A percentile compares a stretch with the other conserved stretches of the same genome.
Conservation (phyloP, 2,329 filamentous ascomycete genomes). For the Phyllosticta paracitricarpa region DNA sequence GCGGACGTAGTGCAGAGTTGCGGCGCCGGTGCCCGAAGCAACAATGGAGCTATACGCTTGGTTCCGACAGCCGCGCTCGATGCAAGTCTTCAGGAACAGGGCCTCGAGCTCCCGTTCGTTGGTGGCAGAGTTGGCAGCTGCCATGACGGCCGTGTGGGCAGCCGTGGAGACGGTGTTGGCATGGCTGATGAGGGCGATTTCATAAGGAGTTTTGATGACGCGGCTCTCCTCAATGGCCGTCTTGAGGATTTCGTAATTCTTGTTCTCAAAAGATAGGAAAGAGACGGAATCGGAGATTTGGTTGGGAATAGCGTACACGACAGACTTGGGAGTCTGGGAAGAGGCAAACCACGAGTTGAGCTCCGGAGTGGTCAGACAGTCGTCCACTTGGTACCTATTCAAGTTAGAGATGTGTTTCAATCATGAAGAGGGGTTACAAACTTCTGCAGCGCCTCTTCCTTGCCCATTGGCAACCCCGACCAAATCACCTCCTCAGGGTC, state of each 20-base stretch:
- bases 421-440: conserved; percentile 46
- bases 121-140: conserved; percentile 49
- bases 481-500: conserved; percentile 87
- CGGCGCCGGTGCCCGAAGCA: conserved; percentile 67
- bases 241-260: conserved; percentile 48
- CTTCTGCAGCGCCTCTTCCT: conserved; percentile 60
- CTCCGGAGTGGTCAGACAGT: conserved; percentile 61
- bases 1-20: conserved; percentile 47
- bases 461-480: conserved; percentile 75
- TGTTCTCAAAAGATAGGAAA: conserved; percentile 59
- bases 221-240: conserved; percentile 68
- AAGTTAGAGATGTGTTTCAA: neutral
- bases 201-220: conserved; percentile 76
- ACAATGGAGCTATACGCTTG: conserved; percentile 86
- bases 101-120: conserved; percentile 81
- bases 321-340: conserved; percentile 36
- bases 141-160: conserved; percentile 65
- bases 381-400: conserved; percentile 45
- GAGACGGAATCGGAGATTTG: conserved; percentile 65
- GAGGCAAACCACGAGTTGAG: conserved; percentile 62
- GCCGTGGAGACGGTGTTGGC: conserved; percentile 71
- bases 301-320: conserved; percentile 66
- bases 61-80: conserved; percentile 64
- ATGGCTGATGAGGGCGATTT: conserved; percentile 69
- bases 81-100: conserved; percentile 65